phyloP scores from a whole-genome alignment of 1,139 yeast species.

The Candida tropicalis region DNA sequence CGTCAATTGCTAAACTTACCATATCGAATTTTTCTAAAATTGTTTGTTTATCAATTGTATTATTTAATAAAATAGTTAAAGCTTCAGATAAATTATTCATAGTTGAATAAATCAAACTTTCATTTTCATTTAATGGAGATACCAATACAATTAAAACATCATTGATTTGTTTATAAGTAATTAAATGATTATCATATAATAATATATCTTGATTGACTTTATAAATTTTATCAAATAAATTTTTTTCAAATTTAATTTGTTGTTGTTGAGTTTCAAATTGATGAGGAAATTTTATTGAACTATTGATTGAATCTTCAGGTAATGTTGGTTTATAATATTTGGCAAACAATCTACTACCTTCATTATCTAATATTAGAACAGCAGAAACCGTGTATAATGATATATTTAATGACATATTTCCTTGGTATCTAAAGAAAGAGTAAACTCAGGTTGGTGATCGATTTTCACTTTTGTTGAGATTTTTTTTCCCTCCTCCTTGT shows the following conservation, averaged over 20 bases:
- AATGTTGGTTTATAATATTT: slow-evolving; percentile 69
- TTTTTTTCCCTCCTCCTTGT: background rate
- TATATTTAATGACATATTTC: slow-evolving; percentile 58
- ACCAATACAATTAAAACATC: slow-evolving; percentile 73
- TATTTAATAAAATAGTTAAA: slow-evolving; percentile 72
- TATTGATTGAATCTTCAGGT: slow-evolving; percentile 16
- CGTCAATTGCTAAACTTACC: slow-evolving; percentile 85
- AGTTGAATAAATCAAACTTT: slow-evolving; percentile 75
- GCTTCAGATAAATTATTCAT: slow-evolving; percentile 81
- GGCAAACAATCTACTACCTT: slow-evolving; percentile 79
- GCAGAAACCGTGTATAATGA: slow-evolving; percentile 82
- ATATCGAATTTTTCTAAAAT: slow-evolving; percentile 84
- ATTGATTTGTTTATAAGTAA: slow-evolving; percentile 86
- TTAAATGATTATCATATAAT: slow-evolving; percentile 74
- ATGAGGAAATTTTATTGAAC: slow-evolving; percentile 12
- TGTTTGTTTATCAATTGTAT: slow-evolving; percentile 76
- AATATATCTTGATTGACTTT: slow-evolving; percentile 82
- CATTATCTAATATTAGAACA: slow-evolving; percentile 75
- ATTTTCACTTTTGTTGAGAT: background rate
- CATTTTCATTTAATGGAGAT: slow-evolving; percentile 79
- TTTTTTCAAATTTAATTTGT: slow-evolving; percentile 77
- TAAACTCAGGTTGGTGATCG: background rate
- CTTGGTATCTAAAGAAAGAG: too few relatives aligned
- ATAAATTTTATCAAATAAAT: slow-evolving; percentile 71
- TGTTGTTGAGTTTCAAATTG: slow-evolving; percentile 52